Conservation (phyloP, 2,329 filamentous ascomycete genomes). For the Scopulariopsis brevicaulis region DNA sequence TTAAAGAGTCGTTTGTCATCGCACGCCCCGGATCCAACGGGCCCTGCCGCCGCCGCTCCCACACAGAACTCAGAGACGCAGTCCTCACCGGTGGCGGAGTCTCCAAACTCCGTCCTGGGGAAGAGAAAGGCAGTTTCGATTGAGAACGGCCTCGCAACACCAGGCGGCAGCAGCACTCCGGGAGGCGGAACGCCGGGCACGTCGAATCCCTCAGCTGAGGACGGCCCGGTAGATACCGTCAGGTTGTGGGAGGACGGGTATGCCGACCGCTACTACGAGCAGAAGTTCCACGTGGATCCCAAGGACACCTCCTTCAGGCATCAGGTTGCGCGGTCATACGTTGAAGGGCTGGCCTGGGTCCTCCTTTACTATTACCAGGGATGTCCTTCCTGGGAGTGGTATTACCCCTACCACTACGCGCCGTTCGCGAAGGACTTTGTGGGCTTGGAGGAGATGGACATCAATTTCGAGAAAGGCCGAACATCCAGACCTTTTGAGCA, state of each 20-base stretch:
- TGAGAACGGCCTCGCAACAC: slow-evolving; percentile 49
- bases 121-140: slow-evolving; percentile 71
- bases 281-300: slow-evolving; percentile 82
- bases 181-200: slow-evolving; percentile 25
- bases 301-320: slow-evolving; percentile 78
- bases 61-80: not conserved
- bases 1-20: slow-evolving; percentile 61
- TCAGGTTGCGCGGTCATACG: slow-evolving; percentile 82
- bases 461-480: slow-evolving; percentile 72
- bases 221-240: slow-evolving; percentile 67
- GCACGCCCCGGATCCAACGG: not conserved
- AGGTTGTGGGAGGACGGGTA: slow-evolving; percentile 94
- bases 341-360: slow-evolving; percentile 92
- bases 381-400: slow-evolving; percentile 98
- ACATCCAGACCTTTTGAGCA: slow-evolving; percentile 93
- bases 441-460: slow-evolving; percentile 65
- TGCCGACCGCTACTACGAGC: slow-evolving; percentile 89
- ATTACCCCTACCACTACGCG: slow-evolving; percentile 96
- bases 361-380: slow-evolving; percentile 96
- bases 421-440: slow-evolving; percentile 95
- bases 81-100: not conserved
- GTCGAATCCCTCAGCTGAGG: slow-evolving; percentile 33
- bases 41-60: not conserved
- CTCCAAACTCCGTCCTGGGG: slow-evolving; percentile 28
- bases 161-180: slow-evolving; percentile 44